A percentile compares a stretch with the other conserved stretches of the same genome.
These are phyloP conservation scores for Pyrenopolyporus hunteri DNA, from an alignment of 495 filamentous ascomycete species.

Conservation along the genomic window DNA sequence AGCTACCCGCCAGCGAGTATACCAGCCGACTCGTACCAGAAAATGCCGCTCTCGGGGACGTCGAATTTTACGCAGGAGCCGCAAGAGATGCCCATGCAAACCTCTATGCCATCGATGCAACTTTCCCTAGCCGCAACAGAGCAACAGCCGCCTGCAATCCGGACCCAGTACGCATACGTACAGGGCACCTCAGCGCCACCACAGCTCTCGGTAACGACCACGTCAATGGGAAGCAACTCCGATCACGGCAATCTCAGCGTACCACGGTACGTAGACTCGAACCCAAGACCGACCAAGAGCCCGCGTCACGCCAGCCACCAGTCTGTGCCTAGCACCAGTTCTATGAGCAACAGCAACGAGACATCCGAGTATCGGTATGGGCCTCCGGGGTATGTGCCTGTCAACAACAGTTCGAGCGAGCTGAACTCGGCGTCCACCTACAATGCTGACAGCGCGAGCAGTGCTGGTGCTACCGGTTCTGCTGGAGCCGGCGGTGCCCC, in stretches of 20 bases:
- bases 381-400: slow-evolving; percentile 41
- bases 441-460: slow-evolving; percentile 35
- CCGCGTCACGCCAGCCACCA: slow-evolving; percentile 58
- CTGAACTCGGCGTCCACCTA: slow-evolving; percentile 46
- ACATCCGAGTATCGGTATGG: slow-evolving; percentile 58
- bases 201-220: slow-evolving; percentile 52
- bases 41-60: slow-evolving; percentile 52
- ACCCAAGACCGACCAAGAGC: slow-evolving; percentile 60
- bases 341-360: slow-evolving; percentile 52
- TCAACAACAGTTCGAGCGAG: slow-evolving; percentile 41
- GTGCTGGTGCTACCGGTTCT: slow-evolving; percentile 10
- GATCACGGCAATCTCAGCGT: slow-evolving; percentile 50
- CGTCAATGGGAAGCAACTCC: slow-evolving; percentile 40
- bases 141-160: slow-evolving; percentile 50
- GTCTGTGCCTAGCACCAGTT: slow-evolving; percentile 49
- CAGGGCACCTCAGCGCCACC: slow-evolving; percentile 49
- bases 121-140: slow-evolving; percentile 51
- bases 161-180: slow-evolving; percentile 57
- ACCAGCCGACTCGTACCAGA: slow-evolving; percentile 52
- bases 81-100: slow-evolving; percentile 55
- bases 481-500: slow-evolving; percentile 25
- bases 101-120: slow-evolving; percentile 58
- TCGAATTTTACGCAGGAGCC: slow-evolving; percentile 54
- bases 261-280: slow-evolving; percentile 57
- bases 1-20: slow-evolving; percentile 53